phyloP scores from a whole-genome alignment of 106 monocot genomes.

The Hemerocallis citrina region DNA sequence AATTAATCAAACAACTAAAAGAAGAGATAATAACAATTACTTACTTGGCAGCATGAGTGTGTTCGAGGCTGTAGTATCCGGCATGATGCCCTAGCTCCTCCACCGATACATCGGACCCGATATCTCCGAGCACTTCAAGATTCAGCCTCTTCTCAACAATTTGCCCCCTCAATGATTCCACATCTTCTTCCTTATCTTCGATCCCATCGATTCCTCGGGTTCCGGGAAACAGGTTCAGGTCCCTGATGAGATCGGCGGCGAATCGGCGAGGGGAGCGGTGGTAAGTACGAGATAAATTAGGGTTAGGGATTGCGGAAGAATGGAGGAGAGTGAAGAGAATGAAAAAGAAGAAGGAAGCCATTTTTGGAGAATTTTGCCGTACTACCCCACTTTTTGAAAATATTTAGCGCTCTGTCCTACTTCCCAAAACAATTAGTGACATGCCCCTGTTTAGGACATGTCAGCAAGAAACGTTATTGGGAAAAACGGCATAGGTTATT shows the following conservation, averaged over 20 bases:
- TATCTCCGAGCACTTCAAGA: conserved; percentile 24
- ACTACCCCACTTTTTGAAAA: too few species aligned
- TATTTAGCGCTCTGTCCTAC: too few species aligned
- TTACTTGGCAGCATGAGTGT: conserved; percentile 43
- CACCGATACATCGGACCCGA: conserved; percentile 23
- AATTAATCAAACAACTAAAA: background rate
- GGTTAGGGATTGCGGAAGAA: conserved; percentile 4
- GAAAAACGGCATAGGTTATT: too few species aligned
- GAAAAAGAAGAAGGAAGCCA: conserved; percentile 1
- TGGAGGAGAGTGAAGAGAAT: conserved; percentile 13
- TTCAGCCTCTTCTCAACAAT: conserved; percentile 40
- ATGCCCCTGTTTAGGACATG: too few species aligned
- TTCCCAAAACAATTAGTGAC: too few species aligned
- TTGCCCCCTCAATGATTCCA: conserved; percentile 4
- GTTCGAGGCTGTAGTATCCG: conserved; percentile 35
- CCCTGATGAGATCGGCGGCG: conserved; percentile 34
- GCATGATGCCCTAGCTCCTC: conserved; percentile 54
- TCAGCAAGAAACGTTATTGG: too few species aligned
- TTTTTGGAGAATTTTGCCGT: too few species aligned
- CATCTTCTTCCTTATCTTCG: conserved; percentile 4
- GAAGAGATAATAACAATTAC: background rate
- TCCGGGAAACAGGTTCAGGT: conserved; percentile 33
- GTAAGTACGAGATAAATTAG: conserved; percentile 1
- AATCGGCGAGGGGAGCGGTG: conserved; percentile 7
- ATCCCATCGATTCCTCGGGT: background rate